A percentile compares a stretch with the other conserved stretches of the same genome.
These are phyloP conservation scores for Botrytis deweyae DNA, from an alignment of 2,329 filamentous ascomycete genomes.

Conservation along the genomic window DNA sequence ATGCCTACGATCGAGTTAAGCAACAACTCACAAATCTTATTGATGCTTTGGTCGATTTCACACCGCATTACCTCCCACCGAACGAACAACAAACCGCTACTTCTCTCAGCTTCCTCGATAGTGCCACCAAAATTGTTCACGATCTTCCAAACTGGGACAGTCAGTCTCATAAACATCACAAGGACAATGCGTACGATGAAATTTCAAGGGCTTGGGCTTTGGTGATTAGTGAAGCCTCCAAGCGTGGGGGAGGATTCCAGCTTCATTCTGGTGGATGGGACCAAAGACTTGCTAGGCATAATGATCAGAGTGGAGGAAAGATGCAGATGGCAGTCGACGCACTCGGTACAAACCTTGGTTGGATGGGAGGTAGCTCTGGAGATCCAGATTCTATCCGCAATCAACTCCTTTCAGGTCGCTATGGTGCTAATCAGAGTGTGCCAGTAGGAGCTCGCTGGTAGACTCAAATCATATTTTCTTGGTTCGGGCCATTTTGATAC, in stretches of 20 bases:
- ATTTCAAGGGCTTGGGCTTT: slow-evolving; percentile 90
- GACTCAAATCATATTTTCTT: neutral
- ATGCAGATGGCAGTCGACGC: slow-evolving; percentile 78
- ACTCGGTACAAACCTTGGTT: slow-evolving; percentile 71
- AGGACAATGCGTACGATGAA: slow-evolving; percentile 94
- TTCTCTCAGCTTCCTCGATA: slow-evolving; percentile 84
- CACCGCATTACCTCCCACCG: slow-evolving; percentile 90
- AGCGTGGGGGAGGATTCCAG: slow-evolving; percentile 86
- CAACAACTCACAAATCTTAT: slow-evolving; percentile 77
- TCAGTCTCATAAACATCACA: slow-evolving; percentile 84
- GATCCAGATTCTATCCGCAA: slow-evolving; percentile 60
- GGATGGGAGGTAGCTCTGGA: slow-evolving; percentile 58
- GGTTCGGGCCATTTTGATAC: neutral
- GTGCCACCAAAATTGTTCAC: slow-evolving; percentile 87
- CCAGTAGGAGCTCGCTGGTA: slow-evolving; percentile 59
- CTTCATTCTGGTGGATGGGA: slow-evolving; percentile 92
- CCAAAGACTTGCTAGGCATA: slow-evolving; percentile 80
- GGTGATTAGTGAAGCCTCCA: slow-evolving; percentile 86
- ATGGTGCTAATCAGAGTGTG: slow-evolving; percentile 53
- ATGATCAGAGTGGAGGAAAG: slow-evolving; percentile 79
- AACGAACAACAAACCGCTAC: slow-evolving; percentile 80
- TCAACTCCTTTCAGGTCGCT: slow-evolving; percentile 61
- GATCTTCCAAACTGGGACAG: slow-evolving; percentile 87
- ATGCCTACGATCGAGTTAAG: slow-evolving; percentile 90
- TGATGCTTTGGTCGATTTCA: slow-evolving; percentile 90